A percentile compares a stretch with the other conserved stretches of the same genome.
Evolutionary conservation across 164 flowering plant genomes (phyloP).

Genomic region (Chimonanthus praecox): DNA sequence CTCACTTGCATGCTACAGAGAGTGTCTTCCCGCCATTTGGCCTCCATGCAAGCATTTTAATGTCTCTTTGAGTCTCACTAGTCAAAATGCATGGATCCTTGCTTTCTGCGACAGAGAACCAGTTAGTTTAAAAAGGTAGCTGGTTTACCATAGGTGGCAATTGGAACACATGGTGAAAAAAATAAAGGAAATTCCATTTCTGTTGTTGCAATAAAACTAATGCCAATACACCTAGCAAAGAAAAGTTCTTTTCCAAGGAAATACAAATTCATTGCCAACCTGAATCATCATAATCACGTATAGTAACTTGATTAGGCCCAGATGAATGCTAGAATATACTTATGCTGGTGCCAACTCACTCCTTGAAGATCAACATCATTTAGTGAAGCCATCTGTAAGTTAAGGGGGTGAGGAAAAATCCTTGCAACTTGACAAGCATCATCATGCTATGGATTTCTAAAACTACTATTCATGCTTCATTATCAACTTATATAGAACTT

Average conservation of each 20-base stretch:
- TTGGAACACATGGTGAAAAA: background rate
- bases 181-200: background rate
- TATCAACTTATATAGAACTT: background rate
- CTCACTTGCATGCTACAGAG: constrained; percentile 91
- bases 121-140: background rate
- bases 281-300: constrained; percentile 82
- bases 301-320: constrained; percentile 61
- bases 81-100: constrained; percentile 48
- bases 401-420: background rate
- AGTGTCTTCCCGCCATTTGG: constrained; percentile 94
- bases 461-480: background rate
- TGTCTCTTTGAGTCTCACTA: constrained; percentile 64
- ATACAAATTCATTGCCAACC: constrained; percentile 35
- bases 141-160: background rate
- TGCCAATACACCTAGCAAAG: background rate
- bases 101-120: constrained; percentile 2
- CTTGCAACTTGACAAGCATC: background rate
- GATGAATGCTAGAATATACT: constrained; percentile 84
- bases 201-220: background rate
- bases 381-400: constrained; percentile 45
- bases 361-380: constrained; percentile 72
- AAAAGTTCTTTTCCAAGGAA: background rate
- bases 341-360: constrained; percentile 87
- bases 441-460: background rate
- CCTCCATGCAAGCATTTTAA: constrained; percentile 81